These are phyloP conservation scores for Phanerodontia chrysosporium DNA, from an alignment of 768 basidiomycete species.

Conservation along the genomic window DNA sequence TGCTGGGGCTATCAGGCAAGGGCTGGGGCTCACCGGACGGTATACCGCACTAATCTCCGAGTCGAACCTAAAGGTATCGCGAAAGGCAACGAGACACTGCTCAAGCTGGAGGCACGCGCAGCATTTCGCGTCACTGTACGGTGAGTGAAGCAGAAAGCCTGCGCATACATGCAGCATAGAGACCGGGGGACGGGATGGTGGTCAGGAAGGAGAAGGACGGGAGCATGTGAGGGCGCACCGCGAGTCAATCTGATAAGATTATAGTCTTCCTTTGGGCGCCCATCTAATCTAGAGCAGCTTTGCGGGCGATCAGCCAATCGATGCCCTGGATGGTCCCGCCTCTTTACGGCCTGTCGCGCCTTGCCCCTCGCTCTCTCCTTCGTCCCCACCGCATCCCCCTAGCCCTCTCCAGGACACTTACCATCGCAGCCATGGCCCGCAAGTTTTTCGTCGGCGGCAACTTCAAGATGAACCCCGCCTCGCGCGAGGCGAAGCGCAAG, in stretches of 20 bases:
- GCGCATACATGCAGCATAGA: background rate
- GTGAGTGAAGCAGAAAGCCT: background rate
- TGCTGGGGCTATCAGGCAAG: no score
- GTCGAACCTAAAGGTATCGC: no score
- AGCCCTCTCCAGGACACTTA: background rate
- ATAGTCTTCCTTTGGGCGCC: slow-evolving; percentile 3
- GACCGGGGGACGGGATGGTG: background rate
- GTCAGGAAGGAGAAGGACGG: no score
- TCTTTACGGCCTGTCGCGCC: background rate
- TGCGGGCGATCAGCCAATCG: background rate
- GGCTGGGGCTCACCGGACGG: no score
- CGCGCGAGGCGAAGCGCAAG: slow-evolving; percentile 55
- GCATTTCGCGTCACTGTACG: no score
- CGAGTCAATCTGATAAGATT: slow-evolving; percentile 13
- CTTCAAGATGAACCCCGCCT: slow-evolving; percentile 94
- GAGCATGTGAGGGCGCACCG: no score
- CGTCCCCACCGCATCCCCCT: background rate
- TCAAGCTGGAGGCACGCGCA: no score
- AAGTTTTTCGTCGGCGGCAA: slow-evolving; percentile 95
- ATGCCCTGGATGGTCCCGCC: background rate
- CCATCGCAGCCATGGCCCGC: slow-evolving; percentile 51
- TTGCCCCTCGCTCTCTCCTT: background rate
- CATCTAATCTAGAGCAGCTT: background rate
- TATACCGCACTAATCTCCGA: background rate
- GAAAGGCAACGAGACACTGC: no score